Evolutionary conservation across 805 yeast species (phyloP), one percentile per base, ranked within the genome.

Genomic region (Metschnikowia anglica): DNA sequence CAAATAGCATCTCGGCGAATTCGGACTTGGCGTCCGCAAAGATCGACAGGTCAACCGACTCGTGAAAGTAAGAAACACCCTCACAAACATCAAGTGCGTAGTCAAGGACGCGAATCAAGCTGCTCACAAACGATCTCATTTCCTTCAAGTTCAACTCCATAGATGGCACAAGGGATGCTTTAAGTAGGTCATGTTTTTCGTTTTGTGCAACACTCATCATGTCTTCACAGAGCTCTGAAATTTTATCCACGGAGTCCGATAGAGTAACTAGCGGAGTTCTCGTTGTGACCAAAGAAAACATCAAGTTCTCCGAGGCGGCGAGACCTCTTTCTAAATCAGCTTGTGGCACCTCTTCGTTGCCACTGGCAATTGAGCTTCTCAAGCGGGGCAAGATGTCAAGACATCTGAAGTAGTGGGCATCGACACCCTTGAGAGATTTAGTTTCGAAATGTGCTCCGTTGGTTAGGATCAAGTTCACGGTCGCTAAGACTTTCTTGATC

Each of bases 321-420:
- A 88, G 68, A 28, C 89, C 95, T 51, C 82, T 83, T 47, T 80
- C 85, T 23, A 86, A 76, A 58, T 85, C 95, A 2, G 76, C 68
- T 11, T 74, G 75, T 3, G 97, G 93, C 18, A 87, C 80, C 53
- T 88, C 97, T 6, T 79, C 84, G 7, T 81, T 76, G 11, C 81
- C 77, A 11, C 70, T 70, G 2, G 79, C 62, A 9, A 83, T 80
- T 2, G 86, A 67, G 15, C 82, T 75, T 55, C 96, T 75, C 43
- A 91, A 66, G 34, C 91, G 72, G 3, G 97, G 97, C 33, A 91
- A 62, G 20, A 90, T 58, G 53, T 93, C 98, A 27, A 93, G 63
- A 7, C 88, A 61, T 46, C 87, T 73, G 67, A 77, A 85, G 63
- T 79, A 89, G 52, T 77, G 76, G 0, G 59, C 53, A 54, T 83